Conservation (phyloP, 345 rosid genomes). For the Melaleuca alternifolia region DNA sequence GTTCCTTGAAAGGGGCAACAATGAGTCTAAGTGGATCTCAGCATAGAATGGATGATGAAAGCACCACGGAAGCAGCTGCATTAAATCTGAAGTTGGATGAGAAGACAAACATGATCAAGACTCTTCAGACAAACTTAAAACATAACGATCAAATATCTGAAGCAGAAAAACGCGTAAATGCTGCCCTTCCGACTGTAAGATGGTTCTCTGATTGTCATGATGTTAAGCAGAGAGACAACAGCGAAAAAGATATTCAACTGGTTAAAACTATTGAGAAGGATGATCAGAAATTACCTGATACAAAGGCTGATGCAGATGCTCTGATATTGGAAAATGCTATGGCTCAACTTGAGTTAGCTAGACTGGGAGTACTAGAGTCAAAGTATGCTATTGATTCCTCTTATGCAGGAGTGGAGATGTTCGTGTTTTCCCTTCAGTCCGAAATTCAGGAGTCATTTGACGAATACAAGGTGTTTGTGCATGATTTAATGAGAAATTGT, state of each 20-base stretch:
- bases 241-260: background rate
- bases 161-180: slow-evolving; percentile 37
- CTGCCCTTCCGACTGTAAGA: slow-evolving; percentile 34
- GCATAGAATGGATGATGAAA: slow-evolving; percentile 19
- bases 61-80: slow-evolving; percentile 20
- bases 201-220: slow-evolving; percentile 38
- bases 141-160: slow-evolving; percentile 22
- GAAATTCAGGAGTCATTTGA: slow-evolving; percentile 13
- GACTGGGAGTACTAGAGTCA: slow-evolving; percentile 11
- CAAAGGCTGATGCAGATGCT: background rate
- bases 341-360: slow-evolving; percentile 8
- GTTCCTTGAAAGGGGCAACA: slow-evolving; percentile 61
- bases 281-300: background rate
- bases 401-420: slow-evolving; percentile 15
- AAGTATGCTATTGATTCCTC: slow-evolving; percentile 14
- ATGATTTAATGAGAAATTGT: slow-evolving; percentile 14
- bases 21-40: slow-evolving; percentile 45
- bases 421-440: slow-evolving; percentile 7
- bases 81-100: slow-evolving; percentile 24
- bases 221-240: slow-evolving; percentile 3
- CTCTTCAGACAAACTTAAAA: slow-evolving; percentile 21
- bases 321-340: slow-evolving; percentile 3
- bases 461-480: slow-evolving; percentile 10
- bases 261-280: slow-evolving; percentile 1
- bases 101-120: slow-evolving; percentile 27